Conservation (phyloP, 2,329 filamentous ascomycete species). For the Sporothrix mexicana region DNA sequence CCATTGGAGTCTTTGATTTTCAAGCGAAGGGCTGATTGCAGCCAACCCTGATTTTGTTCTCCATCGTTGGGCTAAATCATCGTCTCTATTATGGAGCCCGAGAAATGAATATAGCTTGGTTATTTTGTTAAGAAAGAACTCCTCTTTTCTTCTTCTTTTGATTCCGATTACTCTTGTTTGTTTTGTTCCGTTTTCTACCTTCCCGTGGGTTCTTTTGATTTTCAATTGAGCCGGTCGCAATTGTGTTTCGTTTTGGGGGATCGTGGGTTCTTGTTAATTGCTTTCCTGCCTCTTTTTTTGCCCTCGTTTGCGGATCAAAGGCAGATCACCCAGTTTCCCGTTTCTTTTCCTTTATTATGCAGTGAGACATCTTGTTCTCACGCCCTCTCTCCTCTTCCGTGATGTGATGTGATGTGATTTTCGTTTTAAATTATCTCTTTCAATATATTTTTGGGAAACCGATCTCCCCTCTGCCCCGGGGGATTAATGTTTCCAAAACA, state of each 20-base stretch:
- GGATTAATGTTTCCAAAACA: slow-evolving; percentile 23
- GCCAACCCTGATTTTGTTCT: slow-evolving; percentile 1
- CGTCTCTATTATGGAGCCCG: not conserved
- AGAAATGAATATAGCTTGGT: slow-evolving; percentile 13
- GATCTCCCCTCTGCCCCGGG: slow-evolving; percentile 1
- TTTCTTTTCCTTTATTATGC: not conserved
- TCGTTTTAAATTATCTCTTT: not conserved
- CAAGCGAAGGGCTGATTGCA: not conserved
- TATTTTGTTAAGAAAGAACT: slow-evolving; percentile 9
- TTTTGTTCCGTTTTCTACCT: not conserved
- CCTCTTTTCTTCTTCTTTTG: not conserved
- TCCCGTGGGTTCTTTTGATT: slow-evolving; percentile 13
- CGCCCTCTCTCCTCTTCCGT: not conserved
- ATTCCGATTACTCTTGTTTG: not conserved
- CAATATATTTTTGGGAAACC: slow-evolving; percentile 3
- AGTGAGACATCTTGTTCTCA: not conserved
- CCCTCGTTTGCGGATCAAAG: slow-evolving; percentile 4
- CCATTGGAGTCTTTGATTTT: not conserved
- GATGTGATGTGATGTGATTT: slow-evolving; percentile 4
- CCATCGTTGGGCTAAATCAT: not conserved
- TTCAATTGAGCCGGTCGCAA: slow-evolving; percentile 25
- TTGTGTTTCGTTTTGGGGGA: slow-evolving; percentile 28
- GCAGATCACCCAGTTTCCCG: slow-evolving; percentile 25
- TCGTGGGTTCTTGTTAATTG: slow-evolving; percentile 16
- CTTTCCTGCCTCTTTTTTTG: not conserved